Percentiles rank a stretch among this genome's conserved stretches.
Conservation (phyloP, 495 filamentous ascomycete genomes). For the Amphirosellinia nigrospora region DNA sequence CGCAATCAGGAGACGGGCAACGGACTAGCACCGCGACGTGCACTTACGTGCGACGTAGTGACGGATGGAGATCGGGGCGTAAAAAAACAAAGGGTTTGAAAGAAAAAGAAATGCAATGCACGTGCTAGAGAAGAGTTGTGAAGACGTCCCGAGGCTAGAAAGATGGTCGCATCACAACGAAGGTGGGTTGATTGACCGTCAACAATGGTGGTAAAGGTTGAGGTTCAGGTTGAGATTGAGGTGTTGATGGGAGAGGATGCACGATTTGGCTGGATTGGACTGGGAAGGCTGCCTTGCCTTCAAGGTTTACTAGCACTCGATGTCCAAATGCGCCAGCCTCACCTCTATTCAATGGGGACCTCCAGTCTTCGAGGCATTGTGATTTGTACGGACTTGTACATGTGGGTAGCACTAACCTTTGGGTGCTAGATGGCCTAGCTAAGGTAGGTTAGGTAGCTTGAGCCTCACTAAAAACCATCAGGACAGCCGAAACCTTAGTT, state of each 20-base stretch:
- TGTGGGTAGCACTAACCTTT: neutral
- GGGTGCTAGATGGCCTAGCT: neutral
- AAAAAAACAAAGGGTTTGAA: neutral
- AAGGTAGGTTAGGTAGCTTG: neutral
- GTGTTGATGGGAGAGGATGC: slow-evolving; percentile 18
- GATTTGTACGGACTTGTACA: neutral
- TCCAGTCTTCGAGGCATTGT: neutral
- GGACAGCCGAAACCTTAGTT: too few species aligned
- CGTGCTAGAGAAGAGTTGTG: slow-evolving; percentile 1
- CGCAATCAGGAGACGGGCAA: neutral
- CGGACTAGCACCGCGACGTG: neutral
- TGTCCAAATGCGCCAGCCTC: slow-evolving; percentile 14
- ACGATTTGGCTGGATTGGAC: slow-evolving; percentile 10
- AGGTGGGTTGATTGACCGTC: neutral
- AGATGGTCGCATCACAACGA: neutral
- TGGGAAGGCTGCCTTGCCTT: slow-evolving; percentile 16
- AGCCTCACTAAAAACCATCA: slow-evolving; percentile 4
- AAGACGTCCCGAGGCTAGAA: neutral
- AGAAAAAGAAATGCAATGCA: neutral
- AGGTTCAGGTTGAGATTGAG: neutral
- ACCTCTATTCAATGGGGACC: slow-evolving; percentile 5
- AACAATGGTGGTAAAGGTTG: neutral
- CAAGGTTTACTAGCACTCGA: slow-evolving; percentile 7
- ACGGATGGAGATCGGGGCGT: slow-evolving; percentile 9
- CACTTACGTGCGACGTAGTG: neutral